Percentiles rank a stretch among this genome's conserved stretches.
These are phyloP conservation scores for Pseudogymnoascus sp. DNA, from an alignment of 2,329 filamentous ascomycete species.

Conservation along the genomic window DNA sequence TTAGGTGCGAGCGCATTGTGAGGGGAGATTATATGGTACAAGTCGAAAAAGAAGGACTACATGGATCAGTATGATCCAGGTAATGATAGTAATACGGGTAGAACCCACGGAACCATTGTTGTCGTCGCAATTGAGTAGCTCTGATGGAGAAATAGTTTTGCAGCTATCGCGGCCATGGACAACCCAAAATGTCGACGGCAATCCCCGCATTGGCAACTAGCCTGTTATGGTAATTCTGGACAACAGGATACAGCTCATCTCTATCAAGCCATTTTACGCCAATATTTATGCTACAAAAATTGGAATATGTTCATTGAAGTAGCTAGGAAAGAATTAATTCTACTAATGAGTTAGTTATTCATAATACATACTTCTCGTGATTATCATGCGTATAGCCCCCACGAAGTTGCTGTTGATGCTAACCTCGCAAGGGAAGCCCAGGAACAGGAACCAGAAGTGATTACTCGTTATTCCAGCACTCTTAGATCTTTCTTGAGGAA, in stretches of 20 bases:
- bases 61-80: background rate
- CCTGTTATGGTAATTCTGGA: background rate
- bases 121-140: slow-evolving; percentile 5
- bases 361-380: background rate
- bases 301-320: background rate
- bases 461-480: background rate
- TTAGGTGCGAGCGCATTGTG: slow-evolving; percentile 51
- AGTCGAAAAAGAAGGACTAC: background rate
- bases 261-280: background rate
- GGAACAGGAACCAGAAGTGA: too few species aligned
- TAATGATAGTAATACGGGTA: background rate
- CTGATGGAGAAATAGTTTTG: background rate
- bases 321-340: background rate
- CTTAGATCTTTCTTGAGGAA: background rate
- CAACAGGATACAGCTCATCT: background rate
- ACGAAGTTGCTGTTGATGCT: background rate
- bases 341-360: background rate
- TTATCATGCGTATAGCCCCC: background rate
- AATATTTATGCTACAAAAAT: background rate
- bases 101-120: background rate
- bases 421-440: background rate
- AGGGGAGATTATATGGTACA: slow-evolving; percentile 1
- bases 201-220: slow-evolving; percentile 2
- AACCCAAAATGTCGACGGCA: slow-evolving; percentile 7
- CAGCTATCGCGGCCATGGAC: slow-evolving; percentile 1